Evolutionary conservation across 768 basidiomycete genomes (phyloP), one percentile per base, ranked within the genome.

Genomic region (Lactarius indigo): DNA sequence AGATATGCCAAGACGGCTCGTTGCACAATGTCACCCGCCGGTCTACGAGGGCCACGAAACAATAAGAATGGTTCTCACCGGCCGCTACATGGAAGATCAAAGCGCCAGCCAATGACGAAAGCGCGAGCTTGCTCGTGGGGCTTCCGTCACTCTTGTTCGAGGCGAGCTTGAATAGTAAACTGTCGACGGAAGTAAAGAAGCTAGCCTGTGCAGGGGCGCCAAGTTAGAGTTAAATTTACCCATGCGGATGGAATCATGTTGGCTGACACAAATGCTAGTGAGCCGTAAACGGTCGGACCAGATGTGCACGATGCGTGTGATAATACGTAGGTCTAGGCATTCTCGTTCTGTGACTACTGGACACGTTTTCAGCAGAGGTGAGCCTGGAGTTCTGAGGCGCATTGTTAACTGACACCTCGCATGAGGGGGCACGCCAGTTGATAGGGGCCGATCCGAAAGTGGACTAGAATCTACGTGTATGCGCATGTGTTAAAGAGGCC

Each of bases 161-260:
- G 15, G 50, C 59, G 7, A 66, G 47, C 7, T 12, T 42, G 52
- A 69, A 61, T 7, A 64, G 28, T 28, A 66, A 60, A 33, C 62
- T 31, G 68, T 71, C 68, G 35, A 71, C 39, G 55, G 64, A 58
- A 10, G 64, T 71, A 57, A 66, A 71, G 64, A 71, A 69, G 20
- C 57, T 59, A 5, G 70, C 64, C 70, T 71, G 39, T 31, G 20
- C n/a, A 35, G 30, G 23, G 15, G 30, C 12, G 20, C 5, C 10
- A 8, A 56, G 33, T 65, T 10, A 63, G 47, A 56, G 33, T 65
- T 10, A 59, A 26, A 28, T 65, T 10, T 18, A 10, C 12, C 42
- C 15, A 54, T 42, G 17, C 18, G 18, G 15, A 44, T 9, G 23
- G 9, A 9, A 37, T 39, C 37, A 39, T 47, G 28, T 17, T 18